Conservation (phyloP, 805 yeast species). For the Debaryomyces hansenii region DNA sequence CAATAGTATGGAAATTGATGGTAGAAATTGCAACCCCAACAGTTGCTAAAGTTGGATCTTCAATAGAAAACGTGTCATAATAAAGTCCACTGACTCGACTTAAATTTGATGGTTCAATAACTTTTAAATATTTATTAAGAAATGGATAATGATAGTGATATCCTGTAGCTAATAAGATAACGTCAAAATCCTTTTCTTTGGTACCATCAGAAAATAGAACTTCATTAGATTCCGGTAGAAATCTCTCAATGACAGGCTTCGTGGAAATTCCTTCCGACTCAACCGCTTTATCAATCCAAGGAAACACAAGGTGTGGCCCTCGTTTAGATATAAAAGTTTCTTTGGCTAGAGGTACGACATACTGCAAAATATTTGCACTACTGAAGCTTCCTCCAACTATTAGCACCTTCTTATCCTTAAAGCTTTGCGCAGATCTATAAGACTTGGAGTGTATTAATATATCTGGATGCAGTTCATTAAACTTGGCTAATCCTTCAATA, state of each 20-base stretch:
- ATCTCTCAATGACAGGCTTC: constrained; percentile 25
- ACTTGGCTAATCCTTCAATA: constrained; percentile 51
- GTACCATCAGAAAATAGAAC: constrained; percentile 28
- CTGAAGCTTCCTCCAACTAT: constrained; percentile 45
- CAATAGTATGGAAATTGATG: constrained; percentile 50
- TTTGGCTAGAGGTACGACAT: constrained; percentile 26
- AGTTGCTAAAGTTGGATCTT: constrained; percentile 43
- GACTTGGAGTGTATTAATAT: constrained; percentile 57
- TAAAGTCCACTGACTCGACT: constrained; percentile 41
- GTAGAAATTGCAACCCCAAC: constrained; percentile 44
- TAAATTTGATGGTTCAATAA: constrained; percentile 23
- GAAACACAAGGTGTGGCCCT: constrained; percentile 26
- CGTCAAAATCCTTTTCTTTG: constrained; percentile 28
- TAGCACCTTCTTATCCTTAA: constrained; percentile 37
- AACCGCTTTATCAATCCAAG: constrained; percentile 40
- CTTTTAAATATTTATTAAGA: constrained; percentile 22
- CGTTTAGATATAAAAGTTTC: constrained; percentile 27
- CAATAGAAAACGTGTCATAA: constrained; percentile 35
- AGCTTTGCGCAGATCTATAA: constrained; percentile 49
- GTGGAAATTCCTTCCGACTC: constrained; percentile 29
- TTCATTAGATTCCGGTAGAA: constrained; percentile 22
- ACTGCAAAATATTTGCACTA: constrained; percentile 45
- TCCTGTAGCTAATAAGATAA: constrained; percentile 50
- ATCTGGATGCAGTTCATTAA: constrained; percentile 43
- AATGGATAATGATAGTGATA: constrained; percentile 49